Evolutionary conservation across 441 rosid genomes (phyloP), one percentile per base, ranked within the genome.

Genomic region (Erodium moschatum): DNA sequence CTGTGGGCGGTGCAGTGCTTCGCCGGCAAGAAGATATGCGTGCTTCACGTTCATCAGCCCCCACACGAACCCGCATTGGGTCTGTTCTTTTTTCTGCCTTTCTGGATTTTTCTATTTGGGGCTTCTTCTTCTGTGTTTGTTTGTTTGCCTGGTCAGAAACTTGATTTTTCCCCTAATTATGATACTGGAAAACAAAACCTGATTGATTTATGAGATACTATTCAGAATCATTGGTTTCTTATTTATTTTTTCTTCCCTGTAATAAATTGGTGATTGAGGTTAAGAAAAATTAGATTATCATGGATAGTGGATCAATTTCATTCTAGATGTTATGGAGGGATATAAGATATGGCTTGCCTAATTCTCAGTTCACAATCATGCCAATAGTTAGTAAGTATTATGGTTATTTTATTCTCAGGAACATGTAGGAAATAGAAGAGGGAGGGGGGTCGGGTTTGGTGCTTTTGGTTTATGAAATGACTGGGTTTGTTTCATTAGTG

Each of bases 41-140:
- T 92, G 77, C 88, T 92, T 67, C 87, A 92, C 20, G 92, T 92
- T 68, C 94, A 89, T 72, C 85, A 69, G 70, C 87, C 86, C 66
- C 61, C 68, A 6, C 72, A 73, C 2, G 75, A 58, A 6, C 78
- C 80, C 71, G 78, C 87, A 5, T 81, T 82, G 69, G 80, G 96
- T 92, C 81, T 85, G 88, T 81, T 76, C 75, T 61, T 67, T 33
- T 33, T 3, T 9, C 21, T 64, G n/a, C 12, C 48, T 63, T 7
- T 6, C 18, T 46, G 10, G 31, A 19, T 10, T 65, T 10, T 62
- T 27, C 38, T 24, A 31, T 65, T 52, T 48, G 10, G 40, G 50
- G 12, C 16, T 21, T 19, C 5, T 33, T 33, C 38, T 33, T 33
- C 38, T 33, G 38, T 3, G 38, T 33, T 3, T 33, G 38, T 33